Base-by-base conservation (phyloP, 768 basidiomycete species). In the Lactarius sanguifluus region DNA sequence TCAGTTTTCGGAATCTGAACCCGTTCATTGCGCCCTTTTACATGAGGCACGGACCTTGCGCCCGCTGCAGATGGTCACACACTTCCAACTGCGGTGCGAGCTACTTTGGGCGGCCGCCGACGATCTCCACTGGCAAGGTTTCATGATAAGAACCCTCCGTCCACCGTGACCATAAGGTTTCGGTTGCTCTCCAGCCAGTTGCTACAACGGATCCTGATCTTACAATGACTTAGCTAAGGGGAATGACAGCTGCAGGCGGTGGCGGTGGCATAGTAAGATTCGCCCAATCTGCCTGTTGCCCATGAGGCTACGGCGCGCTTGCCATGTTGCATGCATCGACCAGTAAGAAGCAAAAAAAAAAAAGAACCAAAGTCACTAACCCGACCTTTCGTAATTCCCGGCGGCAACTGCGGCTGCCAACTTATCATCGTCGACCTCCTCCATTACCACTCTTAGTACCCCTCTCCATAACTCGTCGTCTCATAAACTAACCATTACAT, bases 11-110 rank as follows among this genome's bases (percentile, higher is more conserved):
- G 54, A 20, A 43, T 32, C 20, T 28, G 57, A 50, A 61, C 2
- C 9, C 25, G 54, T 23, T 32, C 60, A 28, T 66, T 66, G 65
- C 55, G 55, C 59, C 64, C 38, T 65, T 61, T 55, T 38, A 56
- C 50, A 56, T 61, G 43, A 45, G 64, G 65, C 54, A 38, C 41
- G 47, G 25, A 40, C 12, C 34, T 57, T 65, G 54, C 64, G 59
- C 59, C 64, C 30, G 23, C 12, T n/a, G 25, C 34, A 57, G 43
- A 47, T 13, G 8, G n/a, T 10, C 52, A 60, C 34, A 36, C 10
- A 28, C 32, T 57, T 45, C n/a, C 47, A 25, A 34, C 30, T 10
- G 15, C 41, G 4, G 34, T 9, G 60, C 7, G 23, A 34, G 32
- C 30, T 25, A 61, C 28, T 7, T 28, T 45, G n/a, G 28, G 34